Evolutionary conservation across 345 rosid genomes (phyloP), one percentile per base, ranked within the genome.

Genomic region (Gossypioides kirkii): DNA sequence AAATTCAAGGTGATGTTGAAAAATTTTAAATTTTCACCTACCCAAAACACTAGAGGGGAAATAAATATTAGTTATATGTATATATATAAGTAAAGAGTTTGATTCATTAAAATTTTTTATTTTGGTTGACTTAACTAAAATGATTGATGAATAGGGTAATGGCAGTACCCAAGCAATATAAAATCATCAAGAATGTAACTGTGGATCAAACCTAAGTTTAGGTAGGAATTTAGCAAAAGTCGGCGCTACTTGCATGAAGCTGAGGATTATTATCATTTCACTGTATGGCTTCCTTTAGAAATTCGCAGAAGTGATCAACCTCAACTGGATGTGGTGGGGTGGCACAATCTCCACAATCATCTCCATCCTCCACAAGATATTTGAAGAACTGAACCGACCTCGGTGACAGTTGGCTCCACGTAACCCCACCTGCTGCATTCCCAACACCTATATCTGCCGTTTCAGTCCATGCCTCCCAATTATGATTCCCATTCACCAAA

Each of bases 301-400:
- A 64, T 64, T 64, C 52, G 28, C 53, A 64, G 8, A 11, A 42
- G 20, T 43, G 32, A 20, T 64, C 69, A 64, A 64, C 36, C 69
- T 64, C 69, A 64, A 17, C 18, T 64, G 53, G 32, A 43, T 11
- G 53, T 64, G 53, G 69, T 43, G 43, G 32, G 20, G 12, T 20
- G 17, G 53, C 28, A 2, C n/a, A 20, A 20, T n/a, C 53, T 22
- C 14, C 12, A 43, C 4, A 18, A 25, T 20, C 69, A 42, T 64
- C 69, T 4, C n/a, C 26, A 10, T 64, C 69, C 2, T 64, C 69
- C 20, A 43, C n/a, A 12, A 64, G 69, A 64, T 6, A 10, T 43
- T 43, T 20, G n/a, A 43, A 12, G n/a, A 43, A 64, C 43, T 64
- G 5, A 38, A 1, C 12, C 17, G 54, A 50, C 5, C 53, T 50